Evolutionary conservation across 352 stramenopile genomes (phyloP).

Genomic region (Globisporangium nunn): DNA sequence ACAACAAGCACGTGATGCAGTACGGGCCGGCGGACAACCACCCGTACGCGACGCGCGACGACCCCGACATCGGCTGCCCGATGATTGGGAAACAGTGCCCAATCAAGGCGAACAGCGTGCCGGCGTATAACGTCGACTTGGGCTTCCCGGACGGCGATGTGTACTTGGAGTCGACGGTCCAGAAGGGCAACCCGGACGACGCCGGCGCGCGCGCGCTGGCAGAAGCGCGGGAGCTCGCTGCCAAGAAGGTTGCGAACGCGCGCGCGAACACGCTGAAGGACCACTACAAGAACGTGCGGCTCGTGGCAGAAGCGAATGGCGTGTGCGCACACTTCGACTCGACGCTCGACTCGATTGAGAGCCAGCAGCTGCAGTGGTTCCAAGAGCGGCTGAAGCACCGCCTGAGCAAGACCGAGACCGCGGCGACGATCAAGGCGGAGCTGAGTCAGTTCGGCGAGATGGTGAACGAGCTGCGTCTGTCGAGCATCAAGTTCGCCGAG

Average conservation of each 20-base stretch:
- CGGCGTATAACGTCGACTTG: conserved; percentile 72
- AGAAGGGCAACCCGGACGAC: conserved; percentile 69
- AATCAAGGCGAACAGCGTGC: conserved; percentile 76
- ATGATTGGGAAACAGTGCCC: conserved; percentile 90
- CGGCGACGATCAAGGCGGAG: conserved; percentile 84
- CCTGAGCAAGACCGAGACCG: conserved; percentile 61
- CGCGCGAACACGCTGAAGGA: conserved; percentile 77
- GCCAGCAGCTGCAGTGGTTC: conserved; percentile 67
- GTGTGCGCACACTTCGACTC: conserved; percentile 69
- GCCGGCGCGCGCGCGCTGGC: conserved; percentile 50
- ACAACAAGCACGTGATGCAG: conserved; percentile 87
- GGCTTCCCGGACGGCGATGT: conserved; percentile 76
- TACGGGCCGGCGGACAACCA: conserved; percentile 88
- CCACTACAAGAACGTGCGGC: conserved; percentile 81
- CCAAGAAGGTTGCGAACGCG: conserved; percentile 64
- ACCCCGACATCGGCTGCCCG: conserved; percentile 75
- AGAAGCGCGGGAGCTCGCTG: conserved; percentile 56
- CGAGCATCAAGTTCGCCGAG: conserved; percentile 74
- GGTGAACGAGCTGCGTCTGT: conserved; percentile 75
- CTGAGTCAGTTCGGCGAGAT: conserved; percentile 73
- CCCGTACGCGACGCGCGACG: conserved; percentile 78
- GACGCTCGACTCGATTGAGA: conserved; percentile 71
- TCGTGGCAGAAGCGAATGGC: conserved; percentile 77
- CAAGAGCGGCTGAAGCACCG: conserved; percentile 67
- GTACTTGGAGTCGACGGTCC: conserved; percentile 65